Conservation (phyloP, 352 stramenopile genomes). For the Globisporangium nagaii region DNA sequence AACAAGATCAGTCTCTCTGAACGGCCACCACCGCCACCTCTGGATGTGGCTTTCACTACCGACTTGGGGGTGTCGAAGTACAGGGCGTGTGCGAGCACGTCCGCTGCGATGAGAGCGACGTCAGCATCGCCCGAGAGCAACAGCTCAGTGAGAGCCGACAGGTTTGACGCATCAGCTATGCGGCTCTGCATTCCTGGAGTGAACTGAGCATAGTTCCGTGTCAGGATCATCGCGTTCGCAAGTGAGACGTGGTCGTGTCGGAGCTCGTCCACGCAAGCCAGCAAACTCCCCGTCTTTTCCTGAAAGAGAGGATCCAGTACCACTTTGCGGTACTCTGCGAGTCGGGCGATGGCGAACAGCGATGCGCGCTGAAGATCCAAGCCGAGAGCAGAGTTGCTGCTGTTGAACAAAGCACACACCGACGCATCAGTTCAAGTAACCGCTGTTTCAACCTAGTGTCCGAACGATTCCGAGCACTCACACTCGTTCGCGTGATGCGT, state of each 20-base stretch:
- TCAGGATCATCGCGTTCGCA: constrained; percentile 24
- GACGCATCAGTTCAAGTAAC: neutral
- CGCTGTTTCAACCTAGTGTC: neutral
- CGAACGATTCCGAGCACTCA: neutral
- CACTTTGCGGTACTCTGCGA: constrained; percentile 19
- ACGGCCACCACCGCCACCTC: too few species aligned
- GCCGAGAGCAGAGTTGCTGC: neutral
- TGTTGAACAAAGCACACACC: neutral
- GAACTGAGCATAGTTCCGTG: constrained; percentile 17
- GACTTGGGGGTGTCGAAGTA: constrained; percentile 9
- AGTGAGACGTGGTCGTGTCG: constrained; percentile 2
- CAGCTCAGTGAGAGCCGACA: constrained; percentile 1
- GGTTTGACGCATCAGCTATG: constrained; percentile 14
- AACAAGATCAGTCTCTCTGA: neutral
- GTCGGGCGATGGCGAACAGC: constrained; percentile 22
- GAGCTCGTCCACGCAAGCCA: neutral
- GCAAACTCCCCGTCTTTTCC: constrained; percentile 21
- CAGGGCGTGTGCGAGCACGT: constrained; percentile 10
- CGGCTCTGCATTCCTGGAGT: constrained; percentile 21
- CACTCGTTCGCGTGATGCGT: neutral
- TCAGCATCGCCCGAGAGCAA: neutral
- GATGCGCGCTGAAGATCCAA: constrained; percentile 19
- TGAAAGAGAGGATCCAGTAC: constrained; percentile 25
- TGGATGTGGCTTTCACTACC: neutral
- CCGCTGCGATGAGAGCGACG: neutral